These are phyloP conservation scores for Cystobasidium slooffiae DNA, from an alignment of 1,284 basidiomycete species.

Conservation along the genomic window DNA sequence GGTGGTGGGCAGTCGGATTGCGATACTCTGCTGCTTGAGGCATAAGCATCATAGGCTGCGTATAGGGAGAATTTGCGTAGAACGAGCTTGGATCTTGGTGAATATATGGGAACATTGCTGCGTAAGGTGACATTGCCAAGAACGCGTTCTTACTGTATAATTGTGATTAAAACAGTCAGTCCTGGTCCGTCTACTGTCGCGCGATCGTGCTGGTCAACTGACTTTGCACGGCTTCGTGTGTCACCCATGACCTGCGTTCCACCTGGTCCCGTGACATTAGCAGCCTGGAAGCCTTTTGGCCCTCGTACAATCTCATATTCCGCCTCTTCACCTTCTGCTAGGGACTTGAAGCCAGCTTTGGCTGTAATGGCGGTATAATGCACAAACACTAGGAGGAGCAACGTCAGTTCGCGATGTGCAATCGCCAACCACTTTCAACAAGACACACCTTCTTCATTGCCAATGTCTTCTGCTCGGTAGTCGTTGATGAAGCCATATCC, in stretches of 20 bases:
- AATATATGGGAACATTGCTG: slow-evolving; percentile 49
- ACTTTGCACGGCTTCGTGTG: slow-evolving; percentile 50
- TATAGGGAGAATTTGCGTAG: slow-evolving; percentile 52
- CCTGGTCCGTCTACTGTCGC: not conserved
- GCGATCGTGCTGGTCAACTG: slow-evolving; percentile 45
- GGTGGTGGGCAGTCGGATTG: not conserved
- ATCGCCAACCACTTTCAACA: not conserved
- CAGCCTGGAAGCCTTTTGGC: slow-evolving; percentile 53
- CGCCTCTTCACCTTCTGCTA: slow-evolving; percentile 51
- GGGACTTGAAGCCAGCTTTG: slow-evolving; percentile 52
- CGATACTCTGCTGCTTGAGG: slow-evolving; percentile 34
- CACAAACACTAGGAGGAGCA: slow-evolving; percentile 49
- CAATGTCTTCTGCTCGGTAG: slow-evolving; percentile 50
- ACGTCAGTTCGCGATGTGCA: not conserved
- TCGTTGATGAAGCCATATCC: slow-evolving; percentile 54
- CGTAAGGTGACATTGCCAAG: slow-evolving; percentile 37
- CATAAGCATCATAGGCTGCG: slow-evolving; percentile 44
- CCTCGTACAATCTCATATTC: slow-evolving; percentile 53
- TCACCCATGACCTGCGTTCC: slow-evolving; percentile 52
- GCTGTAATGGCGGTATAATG: slow-evolving; percentile 53
- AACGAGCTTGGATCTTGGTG: slow-evolving; percentile 50
- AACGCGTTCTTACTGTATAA: slow-evolving; percentile 32
- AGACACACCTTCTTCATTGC: slow-evolving; percentile 52
- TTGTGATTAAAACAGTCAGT: slow-evolving; percentile 22
- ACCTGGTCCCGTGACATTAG: slow-evolving; percentile 52